A percentile compares a stretch with the other conserved stretches of the same genome.
Conservation (phyloP, 2,329 filamentous ascomycete species). For the Ceratocystis eucalypticola region DNA sequence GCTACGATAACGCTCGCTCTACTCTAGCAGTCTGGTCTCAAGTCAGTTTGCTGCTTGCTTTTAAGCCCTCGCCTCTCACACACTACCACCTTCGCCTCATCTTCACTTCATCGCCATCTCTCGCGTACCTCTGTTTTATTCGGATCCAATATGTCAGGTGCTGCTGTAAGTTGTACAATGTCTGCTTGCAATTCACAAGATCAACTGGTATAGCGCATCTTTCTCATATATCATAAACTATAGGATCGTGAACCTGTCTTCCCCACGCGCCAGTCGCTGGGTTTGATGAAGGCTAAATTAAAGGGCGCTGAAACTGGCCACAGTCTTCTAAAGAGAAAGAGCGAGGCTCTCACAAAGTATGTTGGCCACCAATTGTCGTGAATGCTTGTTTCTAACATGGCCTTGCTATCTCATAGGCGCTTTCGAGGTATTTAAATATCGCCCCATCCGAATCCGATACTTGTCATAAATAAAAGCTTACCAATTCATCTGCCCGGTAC, state of each 20-base stretch:
- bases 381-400: constrained; percentile 2
- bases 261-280: constrained; percentile 90
- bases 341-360: constrained; percentile 93
- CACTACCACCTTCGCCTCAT: neutral
- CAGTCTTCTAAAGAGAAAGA: constrained; percentile 92
- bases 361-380: constrained; percentile 23
- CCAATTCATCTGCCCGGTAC: constrained; percentile 26
- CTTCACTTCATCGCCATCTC: neutral
- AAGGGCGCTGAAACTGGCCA: constrained; percentile 88
- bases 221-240: neutral
- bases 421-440: constrained; percentile 54
- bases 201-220: neutral
- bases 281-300: constrained; percentile 94
- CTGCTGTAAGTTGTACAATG: constrained; percentile 26
- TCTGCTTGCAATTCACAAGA: neutral
- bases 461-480: neutral
- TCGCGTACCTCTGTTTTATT: neutral
- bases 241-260: constrained; percentile 94
- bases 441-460: neutral
- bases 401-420: constrained; percentile 41
- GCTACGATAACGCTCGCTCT: neutral
- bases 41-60: neutral
- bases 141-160: constrained; percentile 28
- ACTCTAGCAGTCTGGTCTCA: neutral
- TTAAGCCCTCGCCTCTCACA: neutral